Percentiles rank a stretch among this genome's conserved stretches.
phyloP scores from a whole-genome alignment of 2,329 filamentous ascomycete genomes.

The Metarhizium humberi region DNA sequence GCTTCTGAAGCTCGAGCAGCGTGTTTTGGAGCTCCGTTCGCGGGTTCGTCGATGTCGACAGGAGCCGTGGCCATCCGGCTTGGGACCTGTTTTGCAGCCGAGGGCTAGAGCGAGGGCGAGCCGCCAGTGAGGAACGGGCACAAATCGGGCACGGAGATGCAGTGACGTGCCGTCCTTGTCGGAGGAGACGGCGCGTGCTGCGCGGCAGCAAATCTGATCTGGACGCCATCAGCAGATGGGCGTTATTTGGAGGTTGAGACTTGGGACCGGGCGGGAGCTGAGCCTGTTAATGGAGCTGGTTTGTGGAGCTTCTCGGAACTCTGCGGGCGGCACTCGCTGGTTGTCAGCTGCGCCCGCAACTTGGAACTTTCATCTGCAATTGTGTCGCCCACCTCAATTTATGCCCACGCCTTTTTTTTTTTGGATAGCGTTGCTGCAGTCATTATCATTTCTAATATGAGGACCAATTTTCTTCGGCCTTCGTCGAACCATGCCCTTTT shows the following conservation, averaged over 20 bases:
- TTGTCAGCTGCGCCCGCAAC: too few species aligned
- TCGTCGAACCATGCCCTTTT: too few species aligned
- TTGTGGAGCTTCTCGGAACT: not conserved
- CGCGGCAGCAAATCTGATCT: slow-evolving; percentile 19
- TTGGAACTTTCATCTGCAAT: not conserved
- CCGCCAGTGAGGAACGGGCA: slow-evolving; percentile 13
- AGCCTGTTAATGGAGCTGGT: not conserved
- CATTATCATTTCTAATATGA: too few species aligned
- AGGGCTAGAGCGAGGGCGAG: slow-evolving; percentile 11
- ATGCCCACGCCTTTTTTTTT: too few species aligned
- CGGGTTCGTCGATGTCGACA: slow-evolving; percentile 19
- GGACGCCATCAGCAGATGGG: slow-evolving; percentile 19
- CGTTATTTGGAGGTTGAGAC: not conserved
- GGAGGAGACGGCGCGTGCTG: slow-evolving; percentile 16
- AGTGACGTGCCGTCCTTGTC: slow-evolving; percentile 7
- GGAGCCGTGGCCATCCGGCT: slow-evolving; percentile 15
- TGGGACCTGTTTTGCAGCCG: slow-evolving; percentile 11
- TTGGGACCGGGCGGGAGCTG: not conserved
- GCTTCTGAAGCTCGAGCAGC: slow-evolving; percentile 50
- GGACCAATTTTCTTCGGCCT: too few species aligned
- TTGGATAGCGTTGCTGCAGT: too few species aligned
- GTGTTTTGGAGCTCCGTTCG: slow-evolving; percentile 48
- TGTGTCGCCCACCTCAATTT: too few species aligned
- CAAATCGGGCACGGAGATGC: slow-evolving; percentile 23
- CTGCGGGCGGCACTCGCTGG: too few species aligned